Base-by-base conservation (phyloP, 2,329 filamentous ascomycete species). In the Thelonectria rubi region DNA sequence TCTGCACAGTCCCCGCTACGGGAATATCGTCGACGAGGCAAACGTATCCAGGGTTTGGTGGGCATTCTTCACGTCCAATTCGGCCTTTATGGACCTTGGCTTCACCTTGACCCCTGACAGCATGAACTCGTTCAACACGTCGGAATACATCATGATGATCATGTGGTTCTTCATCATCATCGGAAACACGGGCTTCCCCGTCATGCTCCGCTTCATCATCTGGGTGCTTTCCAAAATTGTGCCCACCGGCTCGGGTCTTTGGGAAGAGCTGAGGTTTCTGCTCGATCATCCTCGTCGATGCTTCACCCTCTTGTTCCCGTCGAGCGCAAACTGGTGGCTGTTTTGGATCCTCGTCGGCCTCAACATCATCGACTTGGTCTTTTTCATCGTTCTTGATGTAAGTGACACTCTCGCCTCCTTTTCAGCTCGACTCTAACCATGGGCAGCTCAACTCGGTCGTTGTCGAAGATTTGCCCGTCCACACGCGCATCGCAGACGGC, bases 271-370 rank as follows among this genome's bases (percentile, higher is more conserved):
- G 11, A 86, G 87, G 39, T 99, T 99, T 71, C 80, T 99, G 18
- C 85, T 99, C 1, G 94, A 98, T 72, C 95, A 99, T 69, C 95
- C 95, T 1, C 90, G 95, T 73, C 91, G 95, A 56, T 99, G 95
- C 78, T 99, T 99, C 73, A 99, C 95, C 0, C 82, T 99, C 14
- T 82, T 99, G 0, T 99, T 99, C 69, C 95, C 95, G 0, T 89
- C 91, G 0, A 88, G 88, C 55, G 93, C 94, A 2, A 98, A 92
- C 1, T 98, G 95, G 95, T 97, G 93, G 93, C 82, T 99, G 0
- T 97, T 98, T 73, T 91, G 88, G 77, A 91, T 97, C 30, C 82
- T 99, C 7, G 82, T 97, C 5, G 75, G 89, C 2, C 82, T 99
- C 62, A 99, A 99, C 73, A 88, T 85, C 10, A 79, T 96, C 32